Conservation (phyloP, 768 basidiomycete species). For the Suillus plorans region DNA sequence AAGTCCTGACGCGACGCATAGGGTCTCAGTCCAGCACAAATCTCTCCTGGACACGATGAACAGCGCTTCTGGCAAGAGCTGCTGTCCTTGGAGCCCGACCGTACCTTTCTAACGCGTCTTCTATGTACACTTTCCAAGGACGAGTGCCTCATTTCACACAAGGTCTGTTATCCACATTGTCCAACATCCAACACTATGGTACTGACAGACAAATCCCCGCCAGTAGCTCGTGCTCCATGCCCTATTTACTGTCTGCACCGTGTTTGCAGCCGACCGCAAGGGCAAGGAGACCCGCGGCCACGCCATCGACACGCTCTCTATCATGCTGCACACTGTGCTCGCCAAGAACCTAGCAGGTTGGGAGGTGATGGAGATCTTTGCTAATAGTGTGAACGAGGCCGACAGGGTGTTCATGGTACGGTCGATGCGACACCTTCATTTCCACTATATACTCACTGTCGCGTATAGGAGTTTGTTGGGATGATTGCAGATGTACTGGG, state of each 20-base stretch:
- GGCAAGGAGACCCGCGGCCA: constrained; percentile 29
- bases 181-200: not conserved
- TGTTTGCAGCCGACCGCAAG: constrained; percentile 34
- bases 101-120: constrained; percentile 40
- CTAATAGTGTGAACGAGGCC: constrained; percentile 56
- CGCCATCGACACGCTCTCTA: constrained; percentile 51
- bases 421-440: constrained; percentile 12
- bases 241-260: constrained; percentile 49
- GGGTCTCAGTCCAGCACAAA: constrained; percentile 43
- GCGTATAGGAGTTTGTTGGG: constrained; percentile 47
- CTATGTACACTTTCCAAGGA: constrained; percentile 46
- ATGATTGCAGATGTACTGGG: constrained; percentile 47
- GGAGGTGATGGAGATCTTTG: constrained; percentile 72
- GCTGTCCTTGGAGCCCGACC: constrained; percentile 53
- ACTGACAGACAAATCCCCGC: constrained; percentile 12
- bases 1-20: constrained; percentile 18
- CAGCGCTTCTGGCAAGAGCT: constrained; percentile 53
- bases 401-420: constrained; percentile 57
- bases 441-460: not conserved
- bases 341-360: constrained; percentile 63
- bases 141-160: constrained; percentile 46
- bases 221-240: constrained; percentile 50
- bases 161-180: constrained; percentile 38
- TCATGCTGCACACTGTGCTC: constrained; percentile 48
- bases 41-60: constrained; percentile 43